Evolutionary conservation across 257 asterid species (phyloP).

Genomic region (Ophiorrhiza pumila): DNA sequence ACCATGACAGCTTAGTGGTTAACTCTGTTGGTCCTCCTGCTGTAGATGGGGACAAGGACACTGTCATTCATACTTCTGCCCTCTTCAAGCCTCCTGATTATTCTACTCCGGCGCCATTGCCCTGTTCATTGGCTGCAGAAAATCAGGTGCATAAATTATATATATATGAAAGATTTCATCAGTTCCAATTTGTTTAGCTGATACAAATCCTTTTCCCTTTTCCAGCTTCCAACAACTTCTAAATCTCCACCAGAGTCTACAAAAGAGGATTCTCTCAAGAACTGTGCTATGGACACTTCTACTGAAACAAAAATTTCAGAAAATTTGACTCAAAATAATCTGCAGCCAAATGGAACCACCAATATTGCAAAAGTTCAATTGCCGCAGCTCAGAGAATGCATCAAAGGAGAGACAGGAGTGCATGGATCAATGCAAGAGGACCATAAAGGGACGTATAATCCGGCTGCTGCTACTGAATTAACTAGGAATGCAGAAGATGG

Average conservation of each 20-base stretch:
- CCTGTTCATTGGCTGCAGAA: conserved; percentile 8
- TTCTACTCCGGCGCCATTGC: neutral
- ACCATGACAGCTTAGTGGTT: conserved; percentile 25
- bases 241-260: conserved; percentile 22
- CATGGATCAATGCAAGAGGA: conserved; percentile 15
- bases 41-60: conserved; percentile 14
- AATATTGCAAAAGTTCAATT: neutral
- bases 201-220: neutral
- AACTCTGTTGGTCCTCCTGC: conserved; percentile 20
- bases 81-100: conserved; percentile 14
- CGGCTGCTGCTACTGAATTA: conserved; percentile 24
- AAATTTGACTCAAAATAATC: conserved; percentile 10
- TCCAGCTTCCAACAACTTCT: conserved; percentile 29
- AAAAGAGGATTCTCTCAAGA: conserved; percentile 21
- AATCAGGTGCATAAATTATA: conserved; percentile 19
- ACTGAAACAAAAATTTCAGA: conserved; percentile 12
- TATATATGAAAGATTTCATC: neutral
- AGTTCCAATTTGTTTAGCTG: neutral
- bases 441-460: conserved; percentile 18
- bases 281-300: conserved; percentile 14
- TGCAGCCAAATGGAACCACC: neutral
- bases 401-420: conserved; percentile 20
- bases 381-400: conserved; percentile 16
- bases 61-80: conserved; percentile 13
- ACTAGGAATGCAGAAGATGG: conserved; percentile 54